Conservation (phyloP, 495 filamentous ascomycete species). For the Penicillium bialowiezense region DNA sequence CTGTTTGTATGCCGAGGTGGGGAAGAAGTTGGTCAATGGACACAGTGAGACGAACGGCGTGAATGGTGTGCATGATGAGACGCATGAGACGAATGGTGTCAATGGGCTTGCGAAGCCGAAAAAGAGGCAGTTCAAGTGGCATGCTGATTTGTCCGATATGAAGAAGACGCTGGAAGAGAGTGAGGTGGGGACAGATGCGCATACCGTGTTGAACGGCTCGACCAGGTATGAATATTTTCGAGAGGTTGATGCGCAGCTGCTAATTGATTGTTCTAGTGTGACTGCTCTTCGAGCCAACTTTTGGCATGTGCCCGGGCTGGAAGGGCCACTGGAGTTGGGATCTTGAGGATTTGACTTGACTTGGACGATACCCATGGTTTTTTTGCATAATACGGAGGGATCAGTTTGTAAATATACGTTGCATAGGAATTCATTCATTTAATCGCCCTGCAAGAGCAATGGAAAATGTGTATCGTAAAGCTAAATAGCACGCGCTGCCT, state of each 20-base stretch:
- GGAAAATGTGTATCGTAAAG: neutral
- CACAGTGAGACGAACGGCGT: conserved; percentile 14
- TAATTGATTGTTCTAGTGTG: conserved; percentile 53
- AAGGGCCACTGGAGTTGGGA: conserved; percentile 67
- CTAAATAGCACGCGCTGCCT: conserved; percentile 72
- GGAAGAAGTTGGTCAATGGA: conserved; percentile 9
- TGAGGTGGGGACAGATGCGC: conserved; percentile 85
- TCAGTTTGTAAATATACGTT: neutral
- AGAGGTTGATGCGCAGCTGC: neutral
- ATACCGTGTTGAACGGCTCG: conserved; percentile 77
- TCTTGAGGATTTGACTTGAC: conserved; percentile 2
- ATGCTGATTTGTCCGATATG: conserved; percentile 45
- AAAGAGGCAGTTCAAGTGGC: conserved; percentile 42
- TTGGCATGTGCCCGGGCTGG: conserved; percentile 68
- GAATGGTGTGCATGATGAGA: conserved; percentile 63
- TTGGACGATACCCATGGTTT: conserved; percentile 7
- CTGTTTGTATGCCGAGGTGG: conserved; percentile 71
- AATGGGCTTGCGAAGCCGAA: conserved; percentile 19
- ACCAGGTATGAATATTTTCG: conserved; percentile 34
- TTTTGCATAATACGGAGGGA: conserved; percentile 8
- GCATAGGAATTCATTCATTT: neutral
- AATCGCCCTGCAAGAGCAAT: neutral
- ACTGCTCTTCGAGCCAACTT: conserved; percentile 92
- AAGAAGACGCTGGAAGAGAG: conserved; percentile 43
- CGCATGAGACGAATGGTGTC: conserved; percentile 21